Base-by-base conservation (phyloP, 805 yeast species). In the Jamesozyma piceae region DNA sequence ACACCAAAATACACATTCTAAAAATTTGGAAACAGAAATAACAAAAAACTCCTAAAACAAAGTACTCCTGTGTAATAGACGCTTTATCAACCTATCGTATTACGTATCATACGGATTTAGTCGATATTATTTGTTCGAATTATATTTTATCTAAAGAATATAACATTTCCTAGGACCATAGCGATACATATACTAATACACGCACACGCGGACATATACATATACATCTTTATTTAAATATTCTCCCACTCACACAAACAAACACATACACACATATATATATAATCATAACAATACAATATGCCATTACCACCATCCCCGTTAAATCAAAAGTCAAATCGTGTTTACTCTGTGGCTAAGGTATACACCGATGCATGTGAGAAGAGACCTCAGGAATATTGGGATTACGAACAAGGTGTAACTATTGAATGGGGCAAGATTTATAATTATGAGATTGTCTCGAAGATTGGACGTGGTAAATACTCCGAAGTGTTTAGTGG, bases 401-500 rank as follows among this genome's bases (percentile, higher is more conserved):
- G 95, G 90, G 95, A 89, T 65, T 87, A 87, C 57, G 95, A 69
- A 43, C 67, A 66, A 44, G 62, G 64, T 37, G 75, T 81, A 39
- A 73, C 75, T 32, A 79, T 89, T 48, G 76, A 77, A 50, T 88
- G 96, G 95, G 88, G 92, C 30, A 69, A 77, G 35, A 94, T 84
- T 50, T 75, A 78, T n/a, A 79, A 82, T 57, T 88, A 88, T 62
- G 97, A 89, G 65, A 80, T 88, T 37, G 72, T 82, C 32, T 77
- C 78, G 48, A 88, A 87, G 61, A 74, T 89, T 39, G 97, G 97
- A 10, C 74, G 96, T 44, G 97, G 97, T 39, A 87, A 87, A 65
- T 89, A 89, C 61, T 83, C 94, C 14, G 97, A 89, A 66, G 97
- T 89, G 38, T 89, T 89, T 56, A 77, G 86, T 50, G 97, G 96